Conservation (phyloP, 2,329 filamentous ascomycete genomes). For the Fusarium sp. region DNA sequence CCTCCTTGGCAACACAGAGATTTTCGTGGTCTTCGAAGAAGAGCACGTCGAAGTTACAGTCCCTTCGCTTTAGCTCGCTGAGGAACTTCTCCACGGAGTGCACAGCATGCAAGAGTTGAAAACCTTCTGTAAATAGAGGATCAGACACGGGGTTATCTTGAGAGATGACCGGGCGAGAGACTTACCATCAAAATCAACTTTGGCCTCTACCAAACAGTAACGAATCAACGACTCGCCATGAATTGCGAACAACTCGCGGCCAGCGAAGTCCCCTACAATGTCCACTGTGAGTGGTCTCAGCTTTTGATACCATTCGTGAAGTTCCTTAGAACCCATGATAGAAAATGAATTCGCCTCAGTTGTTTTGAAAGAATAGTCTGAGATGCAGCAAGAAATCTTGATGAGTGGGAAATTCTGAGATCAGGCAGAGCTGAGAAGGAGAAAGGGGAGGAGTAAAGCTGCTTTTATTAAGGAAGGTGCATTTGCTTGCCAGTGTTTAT, state of each 20-base stretch:
- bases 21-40: constrained; percentile 71
- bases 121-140: constrained; percentile 59
- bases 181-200: constrained; percentile 70
- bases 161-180: not conserved
- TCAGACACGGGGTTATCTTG: not conserved
- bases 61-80: constrained; percentile 66
- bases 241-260: constrained; percentile 76
- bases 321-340: not conserved
- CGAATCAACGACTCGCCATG: constrained; percentile 79
- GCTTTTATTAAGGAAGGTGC: not conserved
- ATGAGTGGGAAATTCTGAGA: not conserved
- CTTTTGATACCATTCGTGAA: constrained; percentile 21
- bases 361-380: not conserved
- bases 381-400: not conserved
- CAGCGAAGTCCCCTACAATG: constrained; percentile 80
- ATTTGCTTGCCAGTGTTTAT: not conserved
- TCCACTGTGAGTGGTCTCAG: constrained; percentile 58
- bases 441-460: not conserved
- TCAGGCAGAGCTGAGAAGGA: not conserved
- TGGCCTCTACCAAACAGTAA: constrained; percentile 70
- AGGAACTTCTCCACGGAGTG: constrained; percentile 76
- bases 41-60: constrained; percentile 76
- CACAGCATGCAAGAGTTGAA: constrained; percentile 77
- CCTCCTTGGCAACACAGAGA: constrained; percentile 63
- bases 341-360: not conserved